Conservation (phyloP, 2,329 filamentous ascomycete genomes). For the Penicillium italicum region DNA sequence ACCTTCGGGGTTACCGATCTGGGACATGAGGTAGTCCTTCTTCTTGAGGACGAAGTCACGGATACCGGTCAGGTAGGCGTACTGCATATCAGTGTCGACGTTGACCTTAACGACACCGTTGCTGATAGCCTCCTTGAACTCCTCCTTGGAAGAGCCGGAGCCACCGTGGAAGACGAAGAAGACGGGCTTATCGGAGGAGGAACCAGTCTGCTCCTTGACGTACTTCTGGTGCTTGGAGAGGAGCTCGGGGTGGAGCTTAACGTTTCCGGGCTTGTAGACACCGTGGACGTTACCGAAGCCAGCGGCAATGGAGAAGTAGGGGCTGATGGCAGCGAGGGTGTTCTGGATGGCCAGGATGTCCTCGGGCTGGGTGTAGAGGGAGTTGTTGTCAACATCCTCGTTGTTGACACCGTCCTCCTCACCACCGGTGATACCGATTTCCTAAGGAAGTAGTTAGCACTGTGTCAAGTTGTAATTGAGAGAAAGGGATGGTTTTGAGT, state of each 20-base stretch:
- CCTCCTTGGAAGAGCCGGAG: conserved; percentile 83
- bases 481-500: too few relatives aligned
- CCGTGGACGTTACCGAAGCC: conserved; percentile 99
- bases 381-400: conserved; percentile 93
- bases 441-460: conserved; percentile 40
- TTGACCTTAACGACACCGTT: conserved; percentile 99
- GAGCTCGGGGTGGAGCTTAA: conserved; percentile 92
- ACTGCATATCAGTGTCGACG: conserved; percentile 97
- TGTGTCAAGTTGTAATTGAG: not conserved
- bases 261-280: conserved; percentile 97
- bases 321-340: conserved; percentile 77
- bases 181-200: conserved; percentile 80
- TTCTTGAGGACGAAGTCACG: conserved; percentile 92
- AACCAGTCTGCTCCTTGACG: conserved; percentile 74
- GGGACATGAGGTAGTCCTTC: conserved; percentile 84
- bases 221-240: conserved; percentile 94
- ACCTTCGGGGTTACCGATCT: conserved; percentile 93
- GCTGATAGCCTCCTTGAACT: conserved; percentile 83
- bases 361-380: conserved; percentile 95
- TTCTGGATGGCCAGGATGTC: conserved; percentile 92
- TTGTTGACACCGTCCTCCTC: conserved; percentile 99
- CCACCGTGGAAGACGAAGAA: conserved; percentile 99
- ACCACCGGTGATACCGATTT: conserved; percentile 92
- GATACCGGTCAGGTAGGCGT: conserved; percentile 86
- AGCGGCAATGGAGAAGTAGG: conserved; percentile 97